Evolutionary conservation across 148 eudicot species (phyloP), one percentile per base, ranked within the genome.

Genomic region (Salicornia ramosissima): DNA sequence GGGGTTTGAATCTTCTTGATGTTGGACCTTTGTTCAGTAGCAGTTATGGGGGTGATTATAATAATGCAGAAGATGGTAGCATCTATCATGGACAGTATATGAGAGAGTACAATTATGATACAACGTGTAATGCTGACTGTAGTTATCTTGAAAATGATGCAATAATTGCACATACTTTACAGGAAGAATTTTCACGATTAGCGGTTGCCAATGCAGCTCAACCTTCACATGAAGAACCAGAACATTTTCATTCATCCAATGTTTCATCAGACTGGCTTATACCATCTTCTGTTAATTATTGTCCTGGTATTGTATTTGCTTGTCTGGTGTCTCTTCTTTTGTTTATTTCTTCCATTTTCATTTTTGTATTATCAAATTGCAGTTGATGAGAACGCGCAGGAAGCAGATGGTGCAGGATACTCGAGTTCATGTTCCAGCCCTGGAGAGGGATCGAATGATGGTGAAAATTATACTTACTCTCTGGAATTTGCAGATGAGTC

Each of bases 381-480:
- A 92, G 91, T 67, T 68, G 71, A 79, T 52, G 87, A 79, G 72
- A 81, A 67, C 65, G 70, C 77, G 49, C 70, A 40, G 52, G 78
- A 76, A 29, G 75, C 59, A 53, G 83, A 83, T 85, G 88, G 81
- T 72, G 70, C 71, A 54, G 83, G 74, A n/a, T 70, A 80, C 62
- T 86, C 88, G 31, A 90, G 93, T 64, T 81, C 88, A 52, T 85
- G 91, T 78, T 93, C 95, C 55, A 86, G 96, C 55, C 91, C 91
- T 67, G 88, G 74, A 64, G 83, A 82, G 76, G 80, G 70, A 80
- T 86, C 90, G 68, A 77, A 80, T 76, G 84, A 84, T 36, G 89
- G 86, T 42, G 92, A 86, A 52, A 90, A 84, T 34, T 81, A 70
- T 68, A 69, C 67, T 40, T 83, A 83, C 71, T 69, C 71, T 81